Conservation (phyloP, 2,329 filamentous ascomycete species). For the Colletotrichum sp. region DNA sequence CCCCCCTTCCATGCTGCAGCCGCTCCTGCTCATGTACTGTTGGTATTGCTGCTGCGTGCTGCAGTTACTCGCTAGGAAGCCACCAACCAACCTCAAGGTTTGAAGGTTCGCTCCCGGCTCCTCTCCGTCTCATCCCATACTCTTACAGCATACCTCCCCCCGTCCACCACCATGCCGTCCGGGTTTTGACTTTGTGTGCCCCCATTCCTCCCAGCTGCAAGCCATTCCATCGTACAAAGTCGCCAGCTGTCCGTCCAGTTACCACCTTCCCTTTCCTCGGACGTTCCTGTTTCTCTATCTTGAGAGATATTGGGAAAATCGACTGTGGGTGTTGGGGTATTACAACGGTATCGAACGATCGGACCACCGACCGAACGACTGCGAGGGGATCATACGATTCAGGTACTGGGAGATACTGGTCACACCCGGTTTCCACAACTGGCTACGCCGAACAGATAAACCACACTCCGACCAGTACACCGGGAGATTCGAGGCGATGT, state of each 20-base stretch:
- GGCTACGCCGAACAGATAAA: not conserved
- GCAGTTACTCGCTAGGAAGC: not conserved
- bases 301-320: not conserved
- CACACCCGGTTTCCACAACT: not conserved
- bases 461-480: not conserved
- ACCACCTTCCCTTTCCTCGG: not conserved
- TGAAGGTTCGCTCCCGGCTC: slow-evolving; percentile 21
- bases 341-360: slow-evolving; percentile 16
- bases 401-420: slow-evolving; percentile 10
- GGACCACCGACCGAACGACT: slow-evolving; percentile 19
- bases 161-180: slow-evolving; percentile 11
- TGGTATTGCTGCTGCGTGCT: not conserved
- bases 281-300: not conserved
- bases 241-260: slow-evolving; percentile 1
- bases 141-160: slow-evolving; percentile 17
- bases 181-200: slow-evolving; percentile 13
- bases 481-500: slow-evolving; percentile 1
- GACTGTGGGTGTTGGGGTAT: slow-evolving; percentile 9
- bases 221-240: slow-evolving; percentile 16
- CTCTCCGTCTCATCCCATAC: slow-evolving; percentile 22
- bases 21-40: not conserved
- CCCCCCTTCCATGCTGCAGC: not conserved
- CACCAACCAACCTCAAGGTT: slow-evolving; percentile 18
- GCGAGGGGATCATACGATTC: slow-evolving; percentile 17
- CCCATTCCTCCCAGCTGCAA: slow-evolving; percentile 4